Conservation (phyloP, 1,284 basidiomycete species). For the Malassezia slooffiae region DNA sequence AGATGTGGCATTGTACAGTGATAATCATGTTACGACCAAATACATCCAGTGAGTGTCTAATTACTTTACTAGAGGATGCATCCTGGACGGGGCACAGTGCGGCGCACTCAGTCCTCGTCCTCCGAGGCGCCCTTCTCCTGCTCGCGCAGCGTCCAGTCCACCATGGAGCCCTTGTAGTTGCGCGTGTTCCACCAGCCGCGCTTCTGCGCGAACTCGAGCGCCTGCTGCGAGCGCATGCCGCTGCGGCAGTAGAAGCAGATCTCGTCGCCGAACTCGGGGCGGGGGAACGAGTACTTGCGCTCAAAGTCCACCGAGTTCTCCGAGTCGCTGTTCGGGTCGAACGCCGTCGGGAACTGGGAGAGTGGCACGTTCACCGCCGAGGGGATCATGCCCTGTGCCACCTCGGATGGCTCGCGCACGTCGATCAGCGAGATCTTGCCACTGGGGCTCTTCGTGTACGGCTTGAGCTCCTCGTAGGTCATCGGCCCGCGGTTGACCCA, state of each 20-base stretch:
- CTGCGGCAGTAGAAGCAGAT: conserved; percentile 89
- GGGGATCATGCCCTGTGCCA: conserved; percentile 85
- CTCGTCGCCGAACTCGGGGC: conserved; percentile 65
- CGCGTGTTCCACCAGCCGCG: conserved; percentile 70
- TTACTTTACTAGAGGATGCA: neutral
- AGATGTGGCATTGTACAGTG: conserved; percentile 1
- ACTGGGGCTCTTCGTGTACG: conserved; percentile 65
- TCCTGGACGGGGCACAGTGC: no score
- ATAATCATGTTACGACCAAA: neutral
- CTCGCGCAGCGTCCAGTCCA: conserved; percentile 69
- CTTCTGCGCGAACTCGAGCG: conserved; percentile 69
- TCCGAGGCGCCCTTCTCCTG: conserved; percentile 38
- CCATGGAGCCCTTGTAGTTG: conserved; percentile 85
- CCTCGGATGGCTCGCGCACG: conserved; percentile 87
- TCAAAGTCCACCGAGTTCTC: conserved; percentile 38
- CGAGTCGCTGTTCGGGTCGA: conserved; percentile 54
- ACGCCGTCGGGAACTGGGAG: conserved; percentile 61
- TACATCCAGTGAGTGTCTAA: neutral
- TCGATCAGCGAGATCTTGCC: conserved; percentile 51
- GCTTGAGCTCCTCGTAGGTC: conserved; percentile 72
- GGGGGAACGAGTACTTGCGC: conserved; percentile 64
- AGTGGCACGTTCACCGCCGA: conserved; percentile 88
- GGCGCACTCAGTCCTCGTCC: conserved; percentile 38
- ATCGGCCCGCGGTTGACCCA: conserved; percentile 48
- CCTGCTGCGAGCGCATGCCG: conserved; percentile 71